These are phyloP conservation scores for Ogataea kodamae DNA, from an alignment of 805 yeast species.

Conservation along the genomic window DNA sequence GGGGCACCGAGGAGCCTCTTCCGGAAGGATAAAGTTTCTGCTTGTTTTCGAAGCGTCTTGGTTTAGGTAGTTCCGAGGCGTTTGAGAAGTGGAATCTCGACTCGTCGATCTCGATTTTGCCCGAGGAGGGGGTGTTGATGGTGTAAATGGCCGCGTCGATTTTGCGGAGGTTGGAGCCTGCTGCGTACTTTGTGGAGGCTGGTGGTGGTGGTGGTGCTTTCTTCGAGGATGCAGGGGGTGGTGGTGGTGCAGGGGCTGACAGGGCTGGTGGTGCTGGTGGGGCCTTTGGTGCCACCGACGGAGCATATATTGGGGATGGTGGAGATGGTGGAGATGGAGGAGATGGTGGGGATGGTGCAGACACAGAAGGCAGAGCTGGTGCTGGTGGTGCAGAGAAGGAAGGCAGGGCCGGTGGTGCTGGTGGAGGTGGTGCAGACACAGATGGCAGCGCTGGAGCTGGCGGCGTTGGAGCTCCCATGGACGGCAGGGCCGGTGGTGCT, in stretches of 20 bases:
- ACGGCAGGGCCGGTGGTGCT: slow-evolving; percentile 21
- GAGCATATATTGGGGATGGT: slow-evolving; percentile 8
- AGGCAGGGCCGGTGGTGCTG: neutral
- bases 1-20: slow-evolving; percentile 87
- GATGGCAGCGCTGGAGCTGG: slow-evolving; percentile 15
- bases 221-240: slow-evolving; percentile 14
- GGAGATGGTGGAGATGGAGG: slow-evolving; percentile 15
- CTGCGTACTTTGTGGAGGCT: slow-evolving; percentile 42
- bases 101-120: slow-evolving; percentile 58
- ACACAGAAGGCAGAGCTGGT: slow-evolving; percentile 4
- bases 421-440: slow-evolving; percentile 1
- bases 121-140: slow-evolving; percentile 37
- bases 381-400: slow-evolving; percentile 3
- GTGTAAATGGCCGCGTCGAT: slow-evolving; percentile 67
- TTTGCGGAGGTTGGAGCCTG: slow-evolving; percentile 52
- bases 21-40: slow-evolving; percentile 92
- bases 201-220: slow-evolving; percentile 34
- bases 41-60: slow-evolving; percentile 71
- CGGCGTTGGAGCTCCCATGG: slow-evolving; percentile 22
- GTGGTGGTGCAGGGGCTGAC: slow-evolving; percentile 11
- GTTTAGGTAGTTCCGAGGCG: slow-evolving; percentile 72
- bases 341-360: slow-evolving; percentile 38
- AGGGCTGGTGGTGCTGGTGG: slow-evolving; percentile 23
- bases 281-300: slow-evolving; percentile 6
- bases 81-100: slow-evolving; percentile 69